Percentiles rank a stretch among this genome's conserved stretches.
phyloP scores from a whole-genome alignment of 1,284 basidiomycete genomes.

The Trichosporon coremiiforme region DNA sequence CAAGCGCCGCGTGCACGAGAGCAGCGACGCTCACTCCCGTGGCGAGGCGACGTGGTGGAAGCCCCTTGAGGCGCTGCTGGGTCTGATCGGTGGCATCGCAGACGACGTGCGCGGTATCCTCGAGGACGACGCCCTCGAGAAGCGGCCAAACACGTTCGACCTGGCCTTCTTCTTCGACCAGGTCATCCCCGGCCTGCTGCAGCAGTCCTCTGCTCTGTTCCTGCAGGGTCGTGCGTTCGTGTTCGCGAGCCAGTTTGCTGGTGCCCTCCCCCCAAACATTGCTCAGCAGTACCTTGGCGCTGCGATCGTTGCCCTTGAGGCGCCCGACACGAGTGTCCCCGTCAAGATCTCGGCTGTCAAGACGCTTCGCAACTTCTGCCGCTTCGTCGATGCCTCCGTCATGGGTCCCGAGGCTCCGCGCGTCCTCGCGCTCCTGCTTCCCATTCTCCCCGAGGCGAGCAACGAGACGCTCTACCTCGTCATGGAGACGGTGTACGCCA shows the following conservation, averaged over 20 bases:
- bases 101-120: constrained; percentile 74
- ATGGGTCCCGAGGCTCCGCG: constrained; percentile 67
- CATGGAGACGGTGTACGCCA: constrained; percentile 77
- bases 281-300: constrained; percentile 82
- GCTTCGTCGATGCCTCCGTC: constrained; percentile 61
- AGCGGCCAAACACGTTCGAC: constrained; percentile 69
- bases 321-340: constrained; percentile 68
- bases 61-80: constrained; percentile 78
- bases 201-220: constrained; percentile 66
- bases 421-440: constrained; percentile 79
- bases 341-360: constrained; percentile 93
- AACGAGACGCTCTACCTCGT: constrained; percentile 90
- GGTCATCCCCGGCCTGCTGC: constrained; percentile 75
- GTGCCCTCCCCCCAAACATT: constrained; percentile 69
- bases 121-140: constrained; percentile 69
- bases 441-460: constrained; percentile 75
- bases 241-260: constrained; percentile 86
- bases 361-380: constrained; percentile 66
- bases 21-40: constrained; percentile 38
- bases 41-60: constrained; percentile 67
- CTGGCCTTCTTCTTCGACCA: constrained; percentile 73
- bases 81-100: constrained; percentile 79
- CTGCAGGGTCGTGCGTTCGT: constrained; percentile 92
- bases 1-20: constrained; percentile 56
- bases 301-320: constrained; percentile 81